Evolutionary conservation across 768 basidiomycete species (phyloP).

Genomic region (Collybia mongolica): DNA sequence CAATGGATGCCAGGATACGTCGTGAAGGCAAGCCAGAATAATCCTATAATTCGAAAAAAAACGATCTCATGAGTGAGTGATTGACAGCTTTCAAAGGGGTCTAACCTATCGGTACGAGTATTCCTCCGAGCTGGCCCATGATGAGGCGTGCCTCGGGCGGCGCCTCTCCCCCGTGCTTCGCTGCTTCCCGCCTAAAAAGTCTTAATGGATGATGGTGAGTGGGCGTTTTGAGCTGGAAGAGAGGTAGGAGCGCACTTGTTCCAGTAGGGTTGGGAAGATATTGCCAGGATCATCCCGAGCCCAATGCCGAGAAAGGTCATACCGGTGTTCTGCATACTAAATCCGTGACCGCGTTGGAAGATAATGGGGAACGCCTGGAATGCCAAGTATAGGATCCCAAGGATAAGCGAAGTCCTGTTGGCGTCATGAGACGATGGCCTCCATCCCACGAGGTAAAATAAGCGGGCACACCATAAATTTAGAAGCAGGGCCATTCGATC

Average conservation of each 20-base stretch:
- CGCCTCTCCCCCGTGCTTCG: conserved; percentile 40
- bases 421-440: not conserved
- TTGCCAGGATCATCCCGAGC: conserved; percentile 49
- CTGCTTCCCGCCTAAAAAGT: conserved; percentile 32
- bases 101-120: conserved; percentile 61
- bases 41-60: conserved; percentile 27
- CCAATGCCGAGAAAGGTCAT: conserved; percentile 64
- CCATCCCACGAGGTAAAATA: not conserved
- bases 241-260: conserved; percentile 41
- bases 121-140: conserved; percentile 67
- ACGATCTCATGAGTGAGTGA: conserved; percentile 29
- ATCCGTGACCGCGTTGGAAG: conserved; percentile 45
- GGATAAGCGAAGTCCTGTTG: conserved; percentile 56
- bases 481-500: conserved; percentile 80
- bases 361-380: conserved; percentile 62
- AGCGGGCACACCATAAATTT: conserved; percentile 57
- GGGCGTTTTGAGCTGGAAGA: not conserved
- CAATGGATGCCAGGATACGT: conserved; percentile 51
- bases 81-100: conserved; percentile 41
- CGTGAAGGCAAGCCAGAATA: conserved; percentile 65
- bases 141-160: conserved; percentile 67
- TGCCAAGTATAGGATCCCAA: conserved; percentile 61
- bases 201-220: conserved; percentile 22
- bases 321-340: conserved; percentile 50
- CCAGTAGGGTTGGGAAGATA: conserved; percentile 54